phyloP scores from a whole-genome alignment of 371 early-diverging fungal species.

The Mortierella sp. region DNA sequence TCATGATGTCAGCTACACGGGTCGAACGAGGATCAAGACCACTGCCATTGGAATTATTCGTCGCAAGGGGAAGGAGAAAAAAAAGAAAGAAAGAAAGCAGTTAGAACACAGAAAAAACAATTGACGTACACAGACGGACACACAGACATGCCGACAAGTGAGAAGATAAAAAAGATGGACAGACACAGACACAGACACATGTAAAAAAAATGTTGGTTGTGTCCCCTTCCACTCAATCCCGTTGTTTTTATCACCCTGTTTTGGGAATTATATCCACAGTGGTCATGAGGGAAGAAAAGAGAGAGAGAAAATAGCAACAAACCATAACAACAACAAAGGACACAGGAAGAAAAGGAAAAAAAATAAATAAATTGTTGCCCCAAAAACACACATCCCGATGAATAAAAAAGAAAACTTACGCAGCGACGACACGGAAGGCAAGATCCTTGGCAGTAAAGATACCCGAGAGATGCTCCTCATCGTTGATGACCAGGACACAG shows the following conservation, averaged over 20 bases:
- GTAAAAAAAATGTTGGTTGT: background rate
- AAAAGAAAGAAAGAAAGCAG: background rate
- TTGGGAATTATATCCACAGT: background rate
- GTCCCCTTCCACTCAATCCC: background rate
- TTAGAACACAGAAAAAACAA: background rate
- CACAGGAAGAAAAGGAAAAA: background rate
- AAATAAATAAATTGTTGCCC: slow-evolving; percentile 14
- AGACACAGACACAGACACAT: slow-evolving; percentile 3
- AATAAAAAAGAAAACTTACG: slow-evolving; percentile 34
- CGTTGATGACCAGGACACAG: slow-evolving; percentile 93
- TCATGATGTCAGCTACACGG: slow-evolving; percentile 92
- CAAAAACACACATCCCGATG: slow-evolving; percentile 7
- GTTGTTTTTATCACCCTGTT: slow-evolving; percentile 9
- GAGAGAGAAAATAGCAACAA: background rate
- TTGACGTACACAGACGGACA: background rate
- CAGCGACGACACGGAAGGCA: slow-evolving; percentile 90
- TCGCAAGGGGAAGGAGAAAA: background rate
- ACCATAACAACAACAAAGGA: slow-evolving; percentile 12
- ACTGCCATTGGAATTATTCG: slow-evolving; percentile 41
- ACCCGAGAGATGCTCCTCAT: slow-evolving; percentile 92
- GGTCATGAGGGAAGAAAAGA: slow-evolving; percentile 8
- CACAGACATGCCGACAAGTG: background rate
- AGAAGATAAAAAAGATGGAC: background rate
- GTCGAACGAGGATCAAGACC: slow-evolving; percentile 84
- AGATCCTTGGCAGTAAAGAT: slow-evolving; percentile 94